A percentile compares a stretch with the other conserved stretches of the same genome.
phyloP scores from a whole-genome alignment of 805 yeast species.

The Sugiyamaella valdiviana region DNA sequence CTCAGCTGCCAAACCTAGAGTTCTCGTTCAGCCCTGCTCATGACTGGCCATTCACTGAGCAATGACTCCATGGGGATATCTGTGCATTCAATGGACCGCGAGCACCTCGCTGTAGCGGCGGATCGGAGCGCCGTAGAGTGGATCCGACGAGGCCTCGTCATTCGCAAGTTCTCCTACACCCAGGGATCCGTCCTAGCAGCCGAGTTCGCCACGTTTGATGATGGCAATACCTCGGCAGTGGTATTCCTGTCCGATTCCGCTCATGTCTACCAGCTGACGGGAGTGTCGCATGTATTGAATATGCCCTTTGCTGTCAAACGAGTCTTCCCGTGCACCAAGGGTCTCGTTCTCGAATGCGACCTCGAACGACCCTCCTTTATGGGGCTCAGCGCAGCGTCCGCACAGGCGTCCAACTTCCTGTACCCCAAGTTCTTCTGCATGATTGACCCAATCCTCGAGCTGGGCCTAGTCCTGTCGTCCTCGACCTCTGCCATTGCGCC shows the following conservation, averaged over 20 bases:
- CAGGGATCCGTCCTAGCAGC: conserved; percentile 49
- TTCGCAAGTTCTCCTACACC: conserved; percentile 44
- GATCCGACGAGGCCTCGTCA: conserved; percentile 44
- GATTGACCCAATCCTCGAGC: conserved; percentile 67
- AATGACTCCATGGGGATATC: neutral
- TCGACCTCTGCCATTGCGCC: conserved; percentile 59
- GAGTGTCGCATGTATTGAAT: conserved; percentile 52
- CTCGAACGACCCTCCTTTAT: neutral
- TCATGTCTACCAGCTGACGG: conserved; percentile 54
- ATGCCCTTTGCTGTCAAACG: conserved; percentile 61
- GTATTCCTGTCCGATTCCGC: conserved; percentile 58
- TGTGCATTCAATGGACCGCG: neutral
- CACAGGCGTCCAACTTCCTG: conserved; percentile 1
- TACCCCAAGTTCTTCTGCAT: conserved; percentile 51
- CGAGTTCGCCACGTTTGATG: conserved; percentile 50
- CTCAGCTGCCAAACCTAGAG: neutral
- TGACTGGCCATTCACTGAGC: neutral
- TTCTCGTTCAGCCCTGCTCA: neutral
- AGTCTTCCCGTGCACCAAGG: conserved; percentile 62
- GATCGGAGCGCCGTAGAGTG: conserved; percentile 36
- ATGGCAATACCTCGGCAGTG: conserved; percentile 39
- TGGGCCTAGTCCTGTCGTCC: conserved; percentile 65
- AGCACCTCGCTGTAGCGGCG: neutral
- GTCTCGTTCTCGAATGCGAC: conserved; percentile 57
- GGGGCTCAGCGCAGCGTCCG: conserved; percentile 1